Base-by-base conservation (phyloP, 2,329 filamentous ascomycete species). In the Ceratocystis colombiana region DNA sequence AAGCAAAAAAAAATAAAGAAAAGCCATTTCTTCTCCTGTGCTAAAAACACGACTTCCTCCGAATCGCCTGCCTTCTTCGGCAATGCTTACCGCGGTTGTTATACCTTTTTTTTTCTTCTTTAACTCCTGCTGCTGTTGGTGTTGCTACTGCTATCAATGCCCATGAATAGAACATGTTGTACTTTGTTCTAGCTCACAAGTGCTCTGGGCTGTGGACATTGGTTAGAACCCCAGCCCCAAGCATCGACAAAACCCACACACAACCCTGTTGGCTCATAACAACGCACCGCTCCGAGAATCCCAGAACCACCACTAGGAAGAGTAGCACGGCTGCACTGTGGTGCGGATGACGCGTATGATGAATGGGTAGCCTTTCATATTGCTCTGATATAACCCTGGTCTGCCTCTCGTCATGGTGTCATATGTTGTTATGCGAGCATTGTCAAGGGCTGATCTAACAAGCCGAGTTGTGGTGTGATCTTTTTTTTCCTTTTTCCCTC, bases 191-290 rank as follows among this genome's bases (percentile, higher is more conserved):
- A 10, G 33, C 33, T 10, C 33, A 37, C 33, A 37, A 37, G 33
- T 10, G 10, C 37, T 4, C 53, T 57, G 4, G 25, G 53, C 53
- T 22, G 53, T 28, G 53, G 4, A 22, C 25, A 57, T 57, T 28
- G 17, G 30, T 17, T 28, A 57, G 17, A 30, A 12, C 37, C 53
- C 53, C 53, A 30, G 53, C 2, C 15, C 30, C 53, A 57, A 57
- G 53, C 15, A 15, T 30, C 22, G 6, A 22, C n/a, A 50, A 50
- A 50, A 7, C 46, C 46, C 46, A 20, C 46, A n/a, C 37, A 48
- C 17, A 55, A 57, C 53, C 53, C 22, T 57, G 53, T 33, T 57
- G 53, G 53, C 53, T 33, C 22, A 57, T 57, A 57, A 57, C 53
- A 17, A 25, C 53, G 53, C 20, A 57, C 53, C 53, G 22, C 53